Percentiles rank a stretch among this genome's conserved stretches.
Conservation (phyloP, 768 basidiomycete genomes). For the Leucocoprinus birnbaumii region DNA sequence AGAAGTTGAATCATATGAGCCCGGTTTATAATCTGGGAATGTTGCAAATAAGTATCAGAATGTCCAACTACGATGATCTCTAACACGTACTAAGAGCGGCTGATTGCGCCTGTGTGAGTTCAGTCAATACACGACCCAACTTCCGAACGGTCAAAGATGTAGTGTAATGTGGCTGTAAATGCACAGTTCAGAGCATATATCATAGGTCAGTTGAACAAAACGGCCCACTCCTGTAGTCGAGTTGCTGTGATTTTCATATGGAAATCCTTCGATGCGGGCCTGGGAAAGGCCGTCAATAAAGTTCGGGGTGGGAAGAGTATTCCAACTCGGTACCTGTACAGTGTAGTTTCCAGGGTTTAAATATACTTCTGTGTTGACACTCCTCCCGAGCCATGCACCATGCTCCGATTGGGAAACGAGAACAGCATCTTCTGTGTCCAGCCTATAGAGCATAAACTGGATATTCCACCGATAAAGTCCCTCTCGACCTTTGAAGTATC, state of each 20-base stretch:
- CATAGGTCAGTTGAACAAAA: too few species aligned
- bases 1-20: conserved; percentile 16
- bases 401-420: conserved; percentile 24
- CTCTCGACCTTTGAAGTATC: conserved; percentile 32
- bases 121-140: conserved; percentile 21
- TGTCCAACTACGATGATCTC: not conserved
- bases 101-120: conserved; percentile 26
- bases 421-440: conserved; percentile 24
- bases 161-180: too few species aligned
- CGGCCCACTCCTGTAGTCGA: too few species aligned
- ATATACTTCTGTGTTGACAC: conserved; percentile 31
- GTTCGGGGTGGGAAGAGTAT: not conserved
- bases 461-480: conserved; percentile 34
- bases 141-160: conserved; percentile 14
- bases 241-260: not conserved
- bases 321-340: conserved; percentile 29
- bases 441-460: conserved; percentile 43
- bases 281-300: not conserved
- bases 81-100: conserved; percentile 26
- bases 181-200: too few species aligned
- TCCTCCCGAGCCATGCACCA: conserved; percentile 24
- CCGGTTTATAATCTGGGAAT: conserved; percentile 21
- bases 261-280: not conserved
- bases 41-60: not conserved
- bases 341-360: conserved; percentile 37